Evolutionary conservation across 2,329 filamentous ascomycete genomes (phyloP).

Genomic region (Penicillium sp.): DNA sequence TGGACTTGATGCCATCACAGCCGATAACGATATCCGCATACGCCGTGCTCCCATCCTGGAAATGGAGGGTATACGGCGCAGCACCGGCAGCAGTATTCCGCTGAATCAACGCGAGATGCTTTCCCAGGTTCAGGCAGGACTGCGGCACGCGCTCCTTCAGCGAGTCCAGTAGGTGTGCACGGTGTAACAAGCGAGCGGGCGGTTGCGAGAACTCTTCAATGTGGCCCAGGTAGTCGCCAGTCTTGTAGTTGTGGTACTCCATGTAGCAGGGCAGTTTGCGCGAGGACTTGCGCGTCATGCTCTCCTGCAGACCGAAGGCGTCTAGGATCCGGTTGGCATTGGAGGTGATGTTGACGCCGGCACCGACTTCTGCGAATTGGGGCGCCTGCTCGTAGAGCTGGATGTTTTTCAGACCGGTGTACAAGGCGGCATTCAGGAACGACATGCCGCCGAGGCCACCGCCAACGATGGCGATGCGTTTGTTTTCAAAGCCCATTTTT

Average conservation of each 20-base stretch:
- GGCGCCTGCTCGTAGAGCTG: conserved; percentile 42
- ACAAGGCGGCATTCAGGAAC: conserved; percentile 40
- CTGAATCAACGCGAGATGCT: conserved; percentile 28
- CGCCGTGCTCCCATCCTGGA: conserved; percentile 47
- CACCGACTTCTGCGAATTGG: conserved; percentile 42
- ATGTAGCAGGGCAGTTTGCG: conserved; percentile 35
- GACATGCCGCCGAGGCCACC: conserved; percentile 42
- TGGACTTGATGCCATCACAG: conserved; percentile 54
- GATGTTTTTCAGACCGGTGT: conserved; percentile 35
- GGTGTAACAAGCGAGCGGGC: conserved; percentile 31
- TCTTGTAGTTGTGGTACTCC: conserved; percentile 33
- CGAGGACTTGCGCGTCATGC: conserved; percentile 39
- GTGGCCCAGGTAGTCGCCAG: conserved; percentile 33
- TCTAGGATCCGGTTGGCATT: conserved; percentile 39
- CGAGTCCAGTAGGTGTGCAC: conserved; percentile 40
- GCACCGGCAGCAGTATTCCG: conserved; percentile 18
- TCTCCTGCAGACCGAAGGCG: conserved; percentile 34
- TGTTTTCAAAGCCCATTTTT: conserved; percentile 32
- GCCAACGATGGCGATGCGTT: conserved; percentile 38
- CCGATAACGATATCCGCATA: conserved; percentile 50
- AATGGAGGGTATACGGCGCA: conserved; percentile 41
- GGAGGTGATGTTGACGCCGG: conserved; percentile 42
- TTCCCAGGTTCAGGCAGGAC: conserved; percentile 29
- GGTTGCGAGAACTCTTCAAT: conserved; percentile 33
- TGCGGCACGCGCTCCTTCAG: conserved; percentile 36